These are phyloP conservation scores for Fusarium devonianum DNA, from an alignment of 2,329 filamentous ascomycete species.

Conservation along the genomic window DNA sequence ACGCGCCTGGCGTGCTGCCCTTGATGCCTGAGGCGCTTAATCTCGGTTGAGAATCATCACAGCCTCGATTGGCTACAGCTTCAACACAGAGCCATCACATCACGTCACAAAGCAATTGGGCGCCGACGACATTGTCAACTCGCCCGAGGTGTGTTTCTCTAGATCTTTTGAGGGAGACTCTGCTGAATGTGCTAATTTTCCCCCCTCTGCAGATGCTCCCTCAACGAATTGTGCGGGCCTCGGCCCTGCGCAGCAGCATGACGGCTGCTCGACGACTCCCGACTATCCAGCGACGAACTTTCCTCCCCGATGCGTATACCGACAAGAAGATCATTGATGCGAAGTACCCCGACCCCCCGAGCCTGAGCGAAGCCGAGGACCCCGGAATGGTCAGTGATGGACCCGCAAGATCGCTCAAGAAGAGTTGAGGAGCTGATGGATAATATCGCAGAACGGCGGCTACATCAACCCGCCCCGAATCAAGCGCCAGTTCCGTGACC, in stretches of 20 bases:
- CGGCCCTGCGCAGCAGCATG: constrained; percentile 53
- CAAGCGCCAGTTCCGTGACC: constrained; percentile 93
- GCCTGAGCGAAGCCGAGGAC: constrained; percentile 66
- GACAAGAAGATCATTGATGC: constrained; percentile 57
- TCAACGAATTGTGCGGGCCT: constrained; percentile 63
- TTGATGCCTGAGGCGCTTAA: constrained; percentile 47
- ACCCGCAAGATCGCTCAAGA: constrained; percentile 4
- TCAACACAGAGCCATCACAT: constrained; percentile 41
- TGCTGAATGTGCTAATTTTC: constrained; percentile 29
- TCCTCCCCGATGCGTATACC: constrained; percentile 59
- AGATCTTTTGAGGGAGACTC: neutral
- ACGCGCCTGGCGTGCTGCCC: constrained; percentile 34
- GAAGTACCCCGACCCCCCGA: constrained; percentile 59
- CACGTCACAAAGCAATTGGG: constrained; percentile 49
- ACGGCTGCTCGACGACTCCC: constrained; percentile 58
- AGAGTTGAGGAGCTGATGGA: constrained; percentile 35
- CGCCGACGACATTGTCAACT: constrained; percentile 42
- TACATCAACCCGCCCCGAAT: constrained; percentile 80
- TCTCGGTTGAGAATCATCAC: constrained; percentile 42
- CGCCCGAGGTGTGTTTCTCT: constrained; percentile 43
- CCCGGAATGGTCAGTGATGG: constrained; percentile 66
- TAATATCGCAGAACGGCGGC: constrained; percentile 73
- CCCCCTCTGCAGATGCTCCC: constrained; percentile 63
- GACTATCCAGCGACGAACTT: constrained; percentile 63
- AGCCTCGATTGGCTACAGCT: constrained; percentile 44